Base-by-base conservation (phyloP, 1,284 basidiomycete species). In the Puccinia coronata region DNA sequence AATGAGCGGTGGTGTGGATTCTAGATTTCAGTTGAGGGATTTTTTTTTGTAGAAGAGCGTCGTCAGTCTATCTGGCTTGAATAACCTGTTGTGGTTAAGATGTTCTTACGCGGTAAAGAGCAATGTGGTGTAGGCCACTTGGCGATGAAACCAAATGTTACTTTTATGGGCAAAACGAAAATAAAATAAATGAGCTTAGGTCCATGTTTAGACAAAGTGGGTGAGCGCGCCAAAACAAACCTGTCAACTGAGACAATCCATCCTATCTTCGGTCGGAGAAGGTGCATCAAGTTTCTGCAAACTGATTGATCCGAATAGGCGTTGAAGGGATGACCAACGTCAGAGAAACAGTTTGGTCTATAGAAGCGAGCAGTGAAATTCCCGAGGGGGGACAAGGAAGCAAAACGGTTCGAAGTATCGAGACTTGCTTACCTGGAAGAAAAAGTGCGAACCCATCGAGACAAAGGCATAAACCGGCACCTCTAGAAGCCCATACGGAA, bases 91-190 rank as follows among this genome's bases (percentile, higher is more conserved):
- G 1, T 51, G 25, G n/a, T n/a, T n/a, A n/a, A n/a, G n/a, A n/a
- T n/a, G 57, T 69, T 51, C 79, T 81, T 1, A 81, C 79, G 74
- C 47, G 55, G 57, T 28, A 41, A 73, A 74, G 49, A 81, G 74
- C 8, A 59, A 47, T 25, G 59, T 67, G 23, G 79, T 39, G 31
- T 81, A 81, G 43, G 71, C 79, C 14, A 74, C 79, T 49, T 81
- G 79, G 28, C 79, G 79, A 55, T 81, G 79, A 51, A 81, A 81
- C 79, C 79, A 81, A 6, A 73, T 28, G 36, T 80, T 80, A 43
- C 78, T 80, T 79, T 79, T 43, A 65, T 65, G 41, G 65, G 31
- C 23, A 4, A 11, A 25, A 71, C 3, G 34, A 43, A 63, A 36
- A 20, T 41, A 43, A 34, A 9, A 34, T 51, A 41, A 72, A 31